These are phyloP conservation scores for Teunomyces cretensis DNA, from an alignment of 805 yeast species.

Conservation along the genomic window DNA sequence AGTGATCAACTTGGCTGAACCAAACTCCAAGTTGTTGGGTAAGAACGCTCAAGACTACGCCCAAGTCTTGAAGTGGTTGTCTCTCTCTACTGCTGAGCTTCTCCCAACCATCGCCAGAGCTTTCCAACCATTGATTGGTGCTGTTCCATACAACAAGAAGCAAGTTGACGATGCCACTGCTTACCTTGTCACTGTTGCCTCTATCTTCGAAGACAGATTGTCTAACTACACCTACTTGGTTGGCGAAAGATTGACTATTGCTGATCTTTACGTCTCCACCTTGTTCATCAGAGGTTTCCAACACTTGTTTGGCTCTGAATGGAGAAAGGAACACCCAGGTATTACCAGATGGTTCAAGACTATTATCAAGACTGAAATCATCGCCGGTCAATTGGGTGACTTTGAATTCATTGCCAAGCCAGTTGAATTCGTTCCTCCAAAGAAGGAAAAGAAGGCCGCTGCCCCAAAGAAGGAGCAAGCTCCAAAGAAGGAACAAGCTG, in stretches of 20 bases:
- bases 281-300: constrained; percentile 55
- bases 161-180: constrained; percentile 47
- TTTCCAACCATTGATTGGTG: constrained; percentile 64
- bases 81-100: constrained; percentile 71
- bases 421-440: constrained; percentile 60
- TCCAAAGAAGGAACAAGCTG: constrained; percentile 29
- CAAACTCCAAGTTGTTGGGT: constrained; percentile 56
- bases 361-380: constrained; percentile 43
- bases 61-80: constrained; percentile 71
- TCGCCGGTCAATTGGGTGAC: constrained; percentile 35
- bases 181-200: constrained; percentile 20
- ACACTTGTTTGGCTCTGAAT: constrained; percentile 59
- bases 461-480: constrained; percentile 39
- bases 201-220: constrained; percentile 35
- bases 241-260: constrained; percentile 47
- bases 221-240: constrained; percentile 45
- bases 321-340: constrained; percentile 64
- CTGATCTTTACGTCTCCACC: constrained; percentile 41
- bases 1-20: constrained; percentile 51
- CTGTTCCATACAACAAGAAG: constrained; percentile 76
- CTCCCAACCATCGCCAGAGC: constrained; percentile 42
- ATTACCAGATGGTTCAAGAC: constrained; percentile 73
- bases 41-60: constrained; percentile 63
- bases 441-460: constrained; percentile 67
- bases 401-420: constrained; percentile 65